Evolutionary conservation across 2,329 filamentous ascomycete species (phyloP).

Genomic region (Botrytis deweyae): DNA sequence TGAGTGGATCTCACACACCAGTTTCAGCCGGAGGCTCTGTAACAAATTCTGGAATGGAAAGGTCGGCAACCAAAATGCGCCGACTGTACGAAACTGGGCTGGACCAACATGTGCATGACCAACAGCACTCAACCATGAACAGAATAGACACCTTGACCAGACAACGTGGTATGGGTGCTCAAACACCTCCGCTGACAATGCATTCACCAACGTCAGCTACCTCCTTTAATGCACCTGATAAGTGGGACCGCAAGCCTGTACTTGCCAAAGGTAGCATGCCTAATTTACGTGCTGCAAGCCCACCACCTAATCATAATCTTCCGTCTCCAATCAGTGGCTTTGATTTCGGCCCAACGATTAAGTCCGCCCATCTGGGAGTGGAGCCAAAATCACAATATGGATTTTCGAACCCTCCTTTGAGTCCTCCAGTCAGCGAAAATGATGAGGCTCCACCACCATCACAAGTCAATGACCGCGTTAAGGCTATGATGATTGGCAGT

Average conservation of each 20-base stretch:
- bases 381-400: conserved; percentile 39
- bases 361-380: conserved; percentile 37
- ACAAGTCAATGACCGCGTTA: conserved; percentile 74
- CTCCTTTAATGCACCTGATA: conserved; percentile 45
- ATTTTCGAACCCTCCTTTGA: conserved; percentile 56
- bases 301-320: conserved; percentile 40
- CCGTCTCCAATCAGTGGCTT: conserved; percentile 43
- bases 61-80: conserved; percentile 67
- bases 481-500: conserved; percentile 69
- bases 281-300: conserved; percentile 61
- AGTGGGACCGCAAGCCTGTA: conserved; percentile 50
- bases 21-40: conserved; percentile 41
- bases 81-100: conserved; percentile 82
- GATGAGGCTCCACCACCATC: conserved; percentile 68
- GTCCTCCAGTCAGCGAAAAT: conserved; percentile 69
- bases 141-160: conserved; percentile 76
- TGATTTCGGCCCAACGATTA: conserved; percentile 39
- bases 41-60: conserved; percentile 53
- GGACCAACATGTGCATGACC: conserved; percentile 75
- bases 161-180: conserved; percentile 47
- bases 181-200: conserved; percentile 33
- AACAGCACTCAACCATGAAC: conserved; percentile 73
- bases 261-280: conserved; percentile 63
- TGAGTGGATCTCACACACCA: conserved; percentile 51
- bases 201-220: conserved; percentile 37